These are phyloP conservation scores for Pyrenochaeta sp. DNA, from an alignment of 2,329 filamentous ascomycete species.

Conservation along the genomic window DNA sequence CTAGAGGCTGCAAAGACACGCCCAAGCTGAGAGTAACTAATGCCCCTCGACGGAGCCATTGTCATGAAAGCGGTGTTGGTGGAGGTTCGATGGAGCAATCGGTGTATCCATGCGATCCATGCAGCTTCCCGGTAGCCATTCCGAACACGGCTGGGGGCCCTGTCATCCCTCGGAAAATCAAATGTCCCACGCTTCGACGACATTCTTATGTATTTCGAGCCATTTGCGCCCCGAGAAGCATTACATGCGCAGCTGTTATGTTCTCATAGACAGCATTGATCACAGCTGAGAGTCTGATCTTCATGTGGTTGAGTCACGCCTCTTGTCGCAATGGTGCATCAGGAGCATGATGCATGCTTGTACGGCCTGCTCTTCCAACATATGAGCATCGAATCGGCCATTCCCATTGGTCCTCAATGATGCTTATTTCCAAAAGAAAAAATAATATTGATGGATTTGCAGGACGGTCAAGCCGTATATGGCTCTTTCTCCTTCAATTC, in stretches of 20 bases:
- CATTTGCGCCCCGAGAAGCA: neutral
- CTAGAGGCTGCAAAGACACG: neutral
- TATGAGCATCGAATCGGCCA: too few relatives aligned
- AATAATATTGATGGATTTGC: too few relatives aligned
- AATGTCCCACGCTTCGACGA: constrained; percentile 8
- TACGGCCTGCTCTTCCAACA: neutral
- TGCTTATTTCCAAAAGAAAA: too few relatives aligned
- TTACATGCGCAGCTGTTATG: neutral
- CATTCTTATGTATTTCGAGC: neutral
- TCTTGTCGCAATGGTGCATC: neutral
- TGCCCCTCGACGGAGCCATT: constrained; percentile 31
- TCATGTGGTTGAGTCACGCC: neutral
- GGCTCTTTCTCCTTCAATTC: too few relatives aligned
- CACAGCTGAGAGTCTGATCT: neutral
- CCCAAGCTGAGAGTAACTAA: neutral
- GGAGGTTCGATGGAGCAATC: constrained; percentile 5
- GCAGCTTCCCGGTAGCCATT: constrained; percentile 4
- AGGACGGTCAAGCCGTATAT: too few relatives aligned
- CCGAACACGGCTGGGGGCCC: neutral
- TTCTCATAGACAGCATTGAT: neutral
- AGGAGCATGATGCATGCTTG: neutral
- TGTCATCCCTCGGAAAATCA: constrained; percentile 8
- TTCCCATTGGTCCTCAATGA: too few relatives aligned
- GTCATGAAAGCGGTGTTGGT: constrained; percentile 2
- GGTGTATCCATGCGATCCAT: constrained; percentile 2